phyloP scores from a whole-genome alignment of 2,329 filamentous ascomycete species.

The Pseudogymnoascus sp. region DNA sequence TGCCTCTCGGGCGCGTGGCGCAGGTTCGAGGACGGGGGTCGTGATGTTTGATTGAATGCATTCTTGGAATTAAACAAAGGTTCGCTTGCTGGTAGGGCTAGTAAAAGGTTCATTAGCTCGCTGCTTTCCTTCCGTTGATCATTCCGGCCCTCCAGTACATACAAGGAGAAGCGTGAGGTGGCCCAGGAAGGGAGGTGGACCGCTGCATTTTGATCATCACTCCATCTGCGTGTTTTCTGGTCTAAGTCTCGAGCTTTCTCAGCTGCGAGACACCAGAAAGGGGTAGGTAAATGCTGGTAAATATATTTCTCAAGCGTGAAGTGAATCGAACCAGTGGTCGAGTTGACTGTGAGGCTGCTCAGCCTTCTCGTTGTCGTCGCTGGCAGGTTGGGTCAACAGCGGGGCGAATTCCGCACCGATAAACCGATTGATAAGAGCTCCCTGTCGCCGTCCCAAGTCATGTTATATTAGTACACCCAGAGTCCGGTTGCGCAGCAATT shows the following conservation, averaged over 20 bases:
- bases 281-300: neutral
- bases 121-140: neutral
- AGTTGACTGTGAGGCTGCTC: conserved; percentile 7
- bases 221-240: conserved; percentile 22
- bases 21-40: neutral
- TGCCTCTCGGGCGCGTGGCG: neutral
- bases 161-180: conserved; percentile 29
- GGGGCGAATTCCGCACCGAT: conserved; percentile 9
- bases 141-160: conserved; percentile 16
- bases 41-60: neutral
- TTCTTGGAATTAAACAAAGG: conserved; percentile 3
- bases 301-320: neutral
- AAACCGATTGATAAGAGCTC: conserved; percentile 11
- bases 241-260: conserved; percentile 13
- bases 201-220: conserved; percentile 30
- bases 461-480: conserved; percentile 2
- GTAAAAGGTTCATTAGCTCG: neutral
- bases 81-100: neutral
- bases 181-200: conserved; percentile 29
- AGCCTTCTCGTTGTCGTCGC: conserved; percentile 6
- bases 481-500: conserved; percentile 4
- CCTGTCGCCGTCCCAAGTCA: conserved; percentile 1
- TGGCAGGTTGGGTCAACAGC: conserved; percentile 8
- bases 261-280: conserved; percentile 13
- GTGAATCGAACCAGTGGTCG: neutral